These are phyloP conservation scores for Leptodermis oblonga DNA, from an alignment of 257 asterid species.

Conservation along the genomic window DNA sequence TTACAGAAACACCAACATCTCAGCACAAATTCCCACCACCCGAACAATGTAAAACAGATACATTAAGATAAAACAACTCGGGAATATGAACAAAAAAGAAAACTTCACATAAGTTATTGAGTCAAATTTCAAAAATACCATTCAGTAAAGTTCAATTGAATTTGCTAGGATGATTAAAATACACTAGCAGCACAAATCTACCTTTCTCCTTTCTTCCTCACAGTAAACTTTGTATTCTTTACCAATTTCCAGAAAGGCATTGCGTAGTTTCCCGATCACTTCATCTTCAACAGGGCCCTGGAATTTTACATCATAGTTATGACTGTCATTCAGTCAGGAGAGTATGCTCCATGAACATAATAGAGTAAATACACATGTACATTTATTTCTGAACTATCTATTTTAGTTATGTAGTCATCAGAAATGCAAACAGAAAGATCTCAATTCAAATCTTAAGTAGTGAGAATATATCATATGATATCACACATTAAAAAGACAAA, in stretches of 20 bases:
- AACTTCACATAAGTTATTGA: no score
- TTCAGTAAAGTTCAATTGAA: no score
- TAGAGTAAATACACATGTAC: neutral
- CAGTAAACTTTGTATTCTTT: slow-evolving; percentile 79
- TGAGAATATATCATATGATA: neutral
- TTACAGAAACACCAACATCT: no score
- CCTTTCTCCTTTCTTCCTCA: slow-evolving; percentile 85
- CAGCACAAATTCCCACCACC: no score
- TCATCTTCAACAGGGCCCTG: slow-evolving; percentile 97
- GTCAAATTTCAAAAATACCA: neutral
- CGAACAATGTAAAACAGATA: no score
- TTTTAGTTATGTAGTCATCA: neutral
- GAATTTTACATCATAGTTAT: neutral
- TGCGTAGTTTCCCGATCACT: slow-evolving; percentile 75
- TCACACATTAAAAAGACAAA: neutral
- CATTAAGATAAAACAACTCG: no score
- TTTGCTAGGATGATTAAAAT: neutral
- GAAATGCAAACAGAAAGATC: slow-evolving; percentile 4
- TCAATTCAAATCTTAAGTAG: neutral
- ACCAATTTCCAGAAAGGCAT: slow-evolving; percentile 74
- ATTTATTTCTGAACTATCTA: neutral
- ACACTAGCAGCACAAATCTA: slow-evolving; percentile 14
- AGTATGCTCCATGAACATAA: neutral
- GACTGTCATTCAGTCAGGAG: neutral
- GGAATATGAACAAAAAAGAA: no score